phyloP scores from a whole-genome alignment of 1,139 yeast species.

The Diutina rugosa region DNA sequence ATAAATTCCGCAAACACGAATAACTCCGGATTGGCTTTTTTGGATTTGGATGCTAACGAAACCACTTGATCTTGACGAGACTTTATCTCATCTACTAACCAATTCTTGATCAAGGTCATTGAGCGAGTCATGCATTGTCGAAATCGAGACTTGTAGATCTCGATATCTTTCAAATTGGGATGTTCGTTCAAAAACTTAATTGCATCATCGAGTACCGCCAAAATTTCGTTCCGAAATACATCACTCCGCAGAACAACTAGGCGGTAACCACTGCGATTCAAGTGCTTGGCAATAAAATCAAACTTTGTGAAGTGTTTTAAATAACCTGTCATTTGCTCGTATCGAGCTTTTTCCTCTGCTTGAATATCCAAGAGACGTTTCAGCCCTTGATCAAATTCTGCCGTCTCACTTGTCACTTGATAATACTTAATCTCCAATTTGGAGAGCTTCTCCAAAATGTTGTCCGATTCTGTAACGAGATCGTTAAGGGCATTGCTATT shows the following conservation, averaged over 20 bases:
- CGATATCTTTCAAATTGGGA: constrained; percentile 55
- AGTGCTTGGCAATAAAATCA: constrained; percentile 53
- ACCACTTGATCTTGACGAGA: constrained; percentile 5
- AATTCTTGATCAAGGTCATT: constrained; percentile 61
- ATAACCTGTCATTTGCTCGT: constrained; percentile 36
- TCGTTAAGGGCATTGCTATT: constrained; percentile 19
- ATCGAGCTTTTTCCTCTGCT: constrained; percentile 26
- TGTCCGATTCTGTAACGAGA: constrained; percentile 28
- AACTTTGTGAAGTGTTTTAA: constrained; percentile 56
- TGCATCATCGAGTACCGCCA: constrained; percentile 47
- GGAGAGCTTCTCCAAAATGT: constrained; percentile 28
- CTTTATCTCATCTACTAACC: constrained; percentile 42
- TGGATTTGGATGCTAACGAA: not conserved
- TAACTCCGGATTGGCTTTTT: constrained; percentile 4
- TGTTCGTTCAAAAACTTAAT: constrained; percentile 21
- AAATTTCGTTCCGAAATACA: constrained; percentile 21
- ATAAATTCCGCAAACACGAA: constrained; percentile 42
- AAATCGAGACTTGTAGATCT: constrained; percentile 57
- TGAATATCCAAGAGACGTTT: constrained; percentile 41
- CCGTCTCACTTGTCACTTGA: constrained; percentile 45
- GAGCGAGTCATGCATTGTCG: constrained; percentile 81
- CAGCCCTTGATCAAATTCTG: constrained; percentile 49
- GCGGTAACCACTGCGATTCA: constrained; percentile 52
- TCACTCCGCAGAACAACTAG: constrained; percentile 49
- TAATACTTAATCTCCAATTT: constrained; percentile 37